Conservation (phyloP, 257 asterid genomes). For the Leonotis leonurus region DNA sequence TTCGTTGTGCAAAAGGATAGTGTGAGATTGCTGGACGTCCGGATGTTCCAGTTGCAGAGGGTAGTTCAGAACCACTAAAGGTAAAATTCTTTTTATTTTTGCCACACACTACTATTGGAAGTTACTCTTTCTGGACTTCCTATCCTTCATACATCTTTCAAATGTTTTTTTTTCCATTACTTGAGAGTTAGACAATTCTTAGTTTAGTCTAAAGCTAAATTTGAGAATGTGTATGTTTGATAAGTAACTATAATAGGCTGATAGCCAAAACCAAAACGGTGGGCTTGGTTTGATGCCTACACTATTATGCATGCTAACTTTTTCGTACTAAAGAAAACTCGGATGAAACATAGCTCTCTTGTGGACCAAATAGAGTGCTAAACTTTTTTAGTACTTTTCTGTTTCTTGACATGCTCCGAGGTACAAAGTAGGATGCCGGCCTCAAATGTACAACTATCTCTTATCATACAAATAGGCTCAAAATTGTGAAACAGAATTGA, state of each 20-base stretch:
- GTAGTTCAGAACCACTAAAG: constrained; percentile 77
- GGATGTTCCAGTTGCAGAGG: constrained; percentile 86
- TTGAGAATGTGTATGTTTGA: not conserved
- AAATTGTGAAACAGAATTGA: not conserved
- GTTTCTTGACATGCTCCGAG: not conserved
- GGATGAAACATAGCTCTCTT: not conserved
- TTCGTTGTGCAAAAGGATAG: constrained; percentile 82
- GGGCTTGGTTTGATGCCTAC: not conserved
- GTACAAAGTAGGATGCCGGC: not conserved
- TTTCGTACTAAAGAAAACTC: not conserved
- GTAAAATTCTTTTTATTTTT: constrained; percentile 26
- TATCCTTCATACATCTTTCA: not conserved
- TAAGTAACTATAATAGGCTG: not conserved
- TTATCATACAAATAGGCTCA: not conserved
- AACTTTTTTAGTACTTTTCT: not conserved
- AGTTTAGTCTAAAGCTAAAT: not conserved
- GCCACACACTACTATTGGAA: not conserved
- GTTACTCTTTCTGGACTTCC: not conserved
- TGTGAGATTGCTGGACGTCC: constrained; percentile 97
- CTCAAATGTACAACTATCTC: not conserved
- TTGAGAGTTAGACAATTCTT: not conserved
- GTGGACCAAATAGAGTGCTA: not conserved
- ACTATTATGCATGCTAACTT: not conserved
- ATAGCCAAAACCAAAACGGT: not conserved
- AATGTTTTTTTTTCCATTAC: not conserved